Conservation (phyloP, 345 rosid species). For the rapeseed (Brassica napus) region Da-Ae NC_063448.1:9408001-9408500, state of each 20-base stretch:
- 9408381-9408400: conserved; percentile 34
- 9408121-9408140: conserved; percentile 1
- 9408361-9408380: conserved; percentile 14
- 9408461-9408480: conserved; percentile 43
- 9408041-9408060: conserved; percentile 13
- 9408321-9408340: not conserved
- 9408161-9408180: conserved; percentile 4
- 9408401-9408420: conserved; percentile 21
- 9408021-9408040: conserved; percentile 27
- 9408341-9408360: conserved; percentile 4
- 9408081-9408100: conserved; percentile 7
- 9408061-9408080: not conserved
- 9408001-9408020: conserved; percentile 40
- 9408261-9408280: conserved; percentile 21
- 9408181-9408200: conserved; percentile 2
- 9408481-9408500: not conserved
- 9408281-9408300: conserved; percentile 6
- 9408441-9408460: conserved; percentile 21
- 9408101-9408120: conserved; percentile 13
- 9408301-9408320: not conserved
- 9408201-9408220: conserved; percentile 11
- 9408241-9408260: conserved; percentile 38
- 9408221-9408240: conserved; percentile 27
- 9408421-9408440: not conserved
- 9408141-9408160: conserved; percentile 13